A percentile compares a stretch with the other conserved stretches of the same genome.
Conservation (phyloP, 345 rosid genomes). For the Brassica cretica region DNA sequence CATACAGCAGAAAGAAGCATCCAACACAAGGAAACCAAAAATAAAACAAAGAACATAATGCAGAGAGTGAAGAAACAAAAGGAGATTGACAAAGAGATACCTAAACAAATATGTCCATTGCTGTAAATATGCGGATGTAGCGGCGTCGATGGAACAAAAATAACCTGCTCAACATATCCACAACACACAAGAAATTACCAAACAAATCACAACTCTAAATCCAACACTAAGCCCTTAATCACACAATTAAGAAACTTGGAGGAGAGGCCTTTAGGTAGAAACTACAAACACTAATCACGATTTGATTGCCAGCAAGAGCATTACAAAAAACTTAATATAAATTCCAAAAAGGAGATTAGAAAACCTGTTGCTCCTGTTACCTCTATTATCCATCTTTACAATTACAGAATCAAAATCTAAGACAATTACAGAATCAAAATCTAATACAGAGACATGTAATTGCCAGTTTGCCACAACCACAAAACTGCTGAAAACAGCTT, state of each 20-base stretch:
- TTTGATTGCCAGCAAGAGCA: not conserved
- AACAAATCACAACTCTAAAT: not conserved
- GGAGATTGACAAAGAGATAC: slow-evolving; percentile 16
- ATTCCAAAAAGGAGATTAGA: not conserved
- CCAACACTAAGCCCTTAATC: not conserved
- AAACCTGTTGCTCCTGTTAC: slow-evolving; percentile 69
- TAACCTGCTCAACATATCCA: slow-evolving; percentile 30
- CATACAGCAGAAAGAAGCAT: not conserved
- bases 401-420: not conserved
- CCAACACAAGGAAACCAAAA: not conserved
- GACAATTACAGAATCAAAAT: not conserved
- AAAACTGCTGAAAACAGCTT: too few relatives aligned
- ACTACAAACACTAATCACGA: not conserved
- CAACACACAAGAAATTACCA: not conserved
- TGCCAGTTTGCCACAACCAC: too few relatives aligned
- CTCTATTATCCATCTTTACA: slow-evolving; percentile 62
- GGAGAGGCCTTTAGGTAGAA: not conserved
- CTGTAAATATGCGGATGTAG: slow-evolving; percentile 78
- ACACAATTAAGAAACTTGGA: not conserved
- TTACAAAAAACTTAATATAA: too few relatives aligned
- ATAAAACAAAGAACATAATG: not conserved
- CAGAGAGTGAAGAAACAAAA: not conserved
- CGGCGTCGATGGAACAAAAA: slow-evolving; percentile 71
- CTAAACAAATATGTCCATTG: slow-evolving; percentile 26
- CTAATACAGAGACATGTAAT: too few relatives aligned